phyloP scores from a whole-genome alignment of 2,329 filamentous ascomycete species.

The Colletotrichum agaves region DNA sequence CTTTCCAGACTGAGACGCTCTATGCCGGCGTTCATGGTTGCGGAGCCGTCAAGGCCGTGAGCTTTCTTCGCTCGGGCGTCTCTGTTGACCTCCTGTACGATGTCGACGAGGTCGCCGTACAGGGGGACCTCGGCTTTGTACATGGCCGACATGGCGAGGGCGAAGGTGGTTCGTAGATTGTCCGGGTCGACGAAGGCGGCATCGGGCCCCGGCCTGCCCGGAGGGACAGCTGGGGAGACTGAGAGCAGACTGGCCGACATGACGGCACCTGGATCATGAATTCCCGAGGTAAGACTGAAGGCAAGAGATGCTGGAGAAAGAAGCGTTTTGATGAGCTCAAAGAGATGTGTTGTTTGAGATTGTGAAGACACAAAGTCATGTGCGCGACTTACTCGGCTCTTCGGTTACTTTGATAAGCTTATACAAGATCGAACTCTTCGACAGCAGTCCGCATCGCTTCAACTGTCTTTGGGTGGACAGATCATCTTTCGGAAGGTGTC shows the following conservation, averaged over 20 bases:
- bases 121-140: conserved; percentile 49
- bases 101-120: conserved; percentile 46
- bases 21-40: conserved; percentile 1
- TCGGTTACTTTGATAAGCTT: background rate
- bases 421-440: background rate
- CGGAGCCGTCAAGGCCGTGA: background rate
- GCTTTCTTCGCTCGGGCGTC: conserved; percentile 5
- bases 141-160: conserved; percentile 48
- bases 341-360: background rate
- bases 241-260: conserved; percentile 17
- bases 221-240: background rate
- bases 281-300: too few species aligned
- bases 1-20: conserved; percentile 41
- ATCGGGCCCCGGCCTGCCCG: background rate
- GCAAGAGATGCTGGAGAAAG: too few species aligned
- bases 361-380: fast-evolving
- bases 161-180: conserved; percentile 43
- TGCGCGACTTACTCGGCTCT: background rate
- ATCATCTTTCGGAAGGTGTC: background rate
- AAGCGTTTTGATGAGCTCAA: background rate
- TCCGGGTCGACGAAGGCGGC: conserved; percentile 32
- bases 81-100: conserved; percentile 45
- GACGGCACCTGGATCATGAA: background rate
- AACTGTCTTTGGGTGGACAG: background rate
- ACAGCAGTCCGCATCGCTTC: background rate